Evolutionary conservation across 2,329 filamentous ascomycete genomes (phyloP), one percentile per base, ranked within the genome.

Genomic region (Exophiala xenobiotica): DNA sequence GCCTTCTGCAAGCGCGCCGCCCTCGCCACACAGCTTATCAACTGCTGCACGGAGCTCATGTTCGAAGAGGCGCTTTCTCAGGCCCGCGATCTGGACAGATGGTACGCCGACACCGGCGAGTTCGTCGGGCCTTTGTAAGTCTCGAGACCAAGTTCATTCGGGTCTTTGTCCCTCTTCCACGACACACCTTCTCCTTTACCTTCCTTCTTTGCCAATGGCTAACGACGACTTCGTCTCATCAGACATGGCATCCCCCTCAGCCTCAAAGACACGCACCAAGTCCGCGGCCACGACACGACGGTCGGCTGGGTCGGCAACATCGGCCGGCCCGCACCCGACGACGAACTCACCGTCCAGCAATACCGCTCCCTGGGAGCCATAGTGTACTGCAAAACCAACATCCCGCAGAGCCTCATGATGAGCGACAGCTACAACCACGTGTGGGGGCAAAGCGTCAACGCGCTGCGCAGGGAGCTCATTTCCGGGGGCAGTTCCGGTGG

Each of bases 91-190:
- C 81, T 4, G 68, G 73, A 2, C 68, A 64, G n/a, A 79, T 78
- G 0, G 85, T 79, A 60, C 77, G 76, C 64, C 79, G 80, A 67
- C 63, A 68, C 58, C 65, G 73, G 22, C 3, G 67, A 70, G 54
- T 64, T 74, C 0, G 68, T 77, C 27, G 86, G 86, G 0, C 84
- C 85, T 1, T 73, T 90, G 1, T n/a, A n/a, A n/a, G n/a, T n/a
- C n/a, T n/a, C n/a, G n/a, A n/a, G n/a, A n/a, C n/a, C n/a, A n/a
- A n/a, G n/a, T n/a, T n/a, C n/a, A n/a, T n/a, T n/a, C n/a, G n/a
- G n/a, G n/a, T n/a, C n/a, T n/a, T n/a, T n/a, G n/a, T n/a, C n/a
- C n/a, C n/a, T n/a, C n/a, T n/a, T n/a, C n/a, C n/a, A n/a, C n/a
- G n/a, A n/a, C n/a, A n/a, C n/a, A n/a, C n/a, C n/a, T n/a, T n/a